Percentiles rank a stretch among this genome's conserved stretches.
These are phyloP conservation scores for Mycena venus DNA, from an alignment of 768 basidiomycete genomes.

Conservation along the genomic window DNA sequence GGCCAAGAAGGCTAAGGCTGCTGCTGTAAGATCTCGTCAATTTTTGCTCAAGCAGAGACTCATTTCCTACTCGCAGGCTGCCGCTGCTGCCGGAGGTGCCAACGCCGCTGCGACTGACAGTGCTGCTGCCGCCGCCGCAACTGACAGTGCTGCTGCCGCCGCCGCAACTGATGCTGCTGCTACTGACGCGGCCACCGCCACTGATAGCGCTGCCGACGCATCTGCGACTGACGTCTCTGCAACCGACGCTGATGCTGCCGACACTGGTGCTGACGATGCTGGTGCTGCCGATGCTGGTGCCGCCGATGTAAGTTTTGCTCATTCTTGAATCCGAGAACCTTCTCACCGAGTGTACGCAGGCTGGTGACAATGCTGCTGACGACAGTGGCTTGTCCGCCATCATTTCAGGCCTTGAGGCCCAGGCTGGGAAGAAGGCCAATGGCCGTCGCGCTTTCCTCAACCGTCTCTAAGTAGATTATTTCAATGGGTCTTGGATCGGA, in stretches of 20 bases:
- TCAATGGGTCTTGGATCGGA: slow-evolving; percentile 21
- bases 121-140: neutral
- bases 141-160: neutral
- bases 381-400: neutral
- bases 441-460: slow-evolving; percentile 2
- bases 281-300: neutral
- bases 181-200: neutral
- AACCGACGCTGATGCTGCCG: neutral
- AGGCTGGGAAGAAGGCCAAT: neutral
- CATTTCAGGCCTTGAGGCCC: neutral
- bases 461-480: slow-evolving; percentile 27
- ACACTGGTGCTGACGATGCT: neutral
- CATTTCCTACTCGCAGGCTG: neutral
- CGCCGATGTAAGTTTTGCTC: neutral
- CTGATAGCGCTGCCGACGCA: neutral
- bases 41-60: neutral
- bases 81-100: neutral
- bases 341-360: neutral
- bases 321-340: neutral
- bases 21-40: neutral
- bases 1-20: slow-evolving; percentile 1
- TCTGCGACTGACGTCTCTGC: neutral
- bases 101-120: neutral
- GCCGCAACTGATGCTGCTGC: neutral
- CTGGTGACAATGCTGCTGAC: neutral